Conservation (phyloP, 2,329 filamentous ascomycete genomes). For the Diaporthe capsici region DNA sequence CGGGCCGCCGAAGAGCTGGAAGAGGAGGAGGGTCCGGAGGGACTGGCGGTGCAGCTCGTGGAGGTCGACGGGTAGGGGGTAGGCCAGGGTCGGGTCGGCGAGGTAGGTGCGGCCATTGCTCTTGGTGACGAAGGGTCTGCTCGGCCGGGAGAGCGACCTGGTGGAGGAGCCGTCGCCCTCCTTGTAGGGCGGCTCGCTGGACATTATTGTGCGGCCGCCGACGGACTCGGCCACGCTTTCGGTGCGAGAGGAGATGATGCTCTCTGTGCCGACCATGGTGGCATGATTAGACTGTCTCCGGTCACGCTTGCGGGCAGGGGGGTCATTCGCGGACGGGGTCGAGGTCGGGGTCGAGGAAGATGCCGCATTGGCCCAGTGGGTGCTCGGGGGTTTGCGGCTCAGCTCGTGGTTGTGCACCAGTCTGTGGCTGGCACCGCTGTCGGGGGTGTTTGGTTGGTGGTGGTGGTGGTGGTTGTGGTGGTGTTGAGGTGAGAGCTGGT, state of each 20-base stretch:
- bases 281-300: conserved; percentile 37
- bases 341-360: conserved; percentile 19
- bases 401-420: conserved; percentile 28
- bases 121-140: conserved; percentile 75
- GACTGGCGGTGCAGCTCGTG: conserved; percentile 90
- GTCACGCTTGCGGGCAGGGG: conserved; percentile 34
- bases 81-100: conserved; percentile 78
- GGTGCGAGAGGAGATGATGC: conserved; percentile 63
- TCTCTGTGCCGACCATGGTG: conserved; percentile 50
- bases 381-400: conserved; percentile 26
- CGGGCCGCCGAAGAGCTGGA: conserved; percentile 84
- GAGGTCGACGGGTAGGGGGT: conserved; percentile 91
- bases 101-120: conserved; percentile 85
- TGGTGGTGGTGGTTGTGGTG: conserved; percentile 11
- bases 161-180: conserved; percentile 56
- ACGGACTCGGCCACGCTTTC: conserved; percentile 59
- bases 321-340: conserved; percentile 3
- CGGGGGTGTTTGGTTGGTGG: conserved; percentile 7
- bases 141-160: conserved; percentile 49
- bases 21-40: conserved; percentile 84
- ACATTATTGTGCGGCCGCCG: conserved; percentile 62
- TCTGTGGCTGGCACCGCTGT: conserved; percentile 24
- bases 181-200: conserved; percentile 61
- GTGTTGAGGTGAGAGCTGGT: conserved; percentile 24
- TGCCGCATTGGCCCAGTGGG: conserved; percentile 17